Conservation (phyloP, 371 early-diverging fungal genomes). For the Rhizomucor miehei region DNA sequence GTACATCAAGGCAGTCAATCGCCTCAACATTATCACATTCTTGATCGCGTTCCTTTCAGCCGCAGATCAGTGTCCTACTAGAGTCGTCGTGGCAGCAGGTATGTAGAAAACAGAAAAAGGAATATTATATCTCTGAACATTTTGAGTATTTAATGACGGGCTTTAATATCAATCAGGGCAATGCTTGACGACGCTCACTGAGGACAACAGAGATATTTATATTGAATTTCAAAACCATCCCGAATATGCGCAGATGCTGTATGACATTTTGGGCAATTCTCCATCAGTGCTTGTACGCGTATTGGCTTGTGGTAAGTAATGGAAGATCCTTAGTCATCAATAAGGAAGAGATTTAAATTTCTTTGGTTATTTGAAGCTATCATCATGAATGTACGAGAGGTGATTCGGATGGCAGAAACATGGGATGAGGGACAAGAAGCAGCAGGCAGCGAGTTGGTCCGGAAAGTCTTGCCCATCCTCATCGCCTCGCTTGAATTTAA, state of each 20-base stretch:
- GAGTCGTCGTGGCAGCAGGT: slow-evolving; percentile 70
- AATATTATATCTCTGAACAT: neutral
- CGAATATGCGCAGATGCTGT: slow-evolving; percentile 53
- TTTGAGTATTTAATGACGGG: neutral
- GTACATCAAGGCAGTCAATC: slow-evolving; percentile 63
- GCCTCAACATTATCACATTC: slow-evolving; percentile 60
- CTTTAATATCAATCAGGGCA: slow-evolving; percentile 49
- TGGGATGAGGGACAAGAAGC: slow-evolving; percentile 41
- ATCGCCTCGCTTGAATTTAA: slow-evolving; percentile 56
- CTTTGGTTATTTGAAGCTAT: slow-evolving; percentile 22
- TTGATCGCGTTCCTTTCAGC: slow-evolving; percentile 65
- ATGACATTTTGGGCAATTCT: slow-evolving; percentile 39
- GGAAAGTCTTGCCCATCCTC: slow-evolving; percentile 50
- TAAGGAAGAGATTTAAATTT: neutral
- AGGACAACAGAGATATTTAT: slow-evolving; percentile 68
- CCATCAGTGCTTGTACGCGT: slow-evolving; percentile 52
- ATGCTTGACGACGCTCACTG: slow-evolving; percentile 81
- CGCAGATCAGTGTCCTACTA: slow-evolving; percentile 59
- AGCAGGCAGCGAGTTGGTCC: slow-evolving; percentile 38
- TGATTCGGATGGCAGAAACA: slow-evolving; percentile 22
- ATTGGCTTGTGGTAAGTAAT: slow-evolving; percentile 52
- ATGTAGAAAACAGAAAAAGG: slow-evolving; percentile 1
- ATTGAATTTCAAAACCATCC: slow-evolving; percentile 59
- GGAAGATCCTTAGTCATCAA: neutral
- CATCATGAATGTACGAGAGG: slow-evolving; percentile 42